Evolutionary conservation across 2,329 filamentous ascomycete genomes (phyloP).

Genomic region (Pseudonectria buxi): DNA sequence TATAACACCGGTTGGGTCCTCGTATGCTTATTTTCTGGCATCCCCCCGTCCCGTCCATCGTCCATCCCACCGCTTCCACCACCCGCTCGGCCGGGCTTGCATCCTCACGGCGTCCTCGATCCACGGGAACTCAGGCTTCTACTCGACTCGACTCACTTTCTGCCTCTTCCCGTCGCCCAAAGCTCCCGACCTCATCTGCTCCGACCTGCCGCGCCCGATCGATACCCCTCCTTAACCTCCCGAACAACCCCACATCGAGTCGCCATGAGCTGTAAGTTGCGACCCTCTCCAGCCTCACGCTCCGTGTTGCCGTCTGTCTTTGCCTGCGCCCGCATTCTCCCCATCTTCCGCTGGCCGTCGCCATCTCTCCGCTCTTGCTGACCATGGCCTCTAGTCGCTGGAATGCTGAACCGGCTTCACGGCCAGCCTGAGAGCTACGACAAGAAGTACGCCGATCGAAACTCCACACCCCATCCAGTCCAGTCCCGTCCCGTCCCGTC

Average conservation of each 20-base stretch:
- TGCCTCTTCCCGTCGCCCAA: background rate
- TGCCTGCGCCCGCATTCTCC: background rate
- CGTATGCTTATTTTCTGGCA: no score
- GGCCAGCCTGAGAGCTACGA: conserved; percentile 98
- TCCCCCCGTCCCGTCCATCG: no score
- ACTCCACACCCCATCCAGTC: conserved; percentile 4
- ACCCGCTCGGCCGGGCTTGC: no score
- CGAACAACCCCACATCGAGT: conserved; percentile 18
- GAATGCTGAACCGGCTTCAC: conserved; percentile 91
- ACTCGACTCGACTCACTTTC: no score
- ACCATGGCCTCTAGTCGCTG: conserved; percentile 54
- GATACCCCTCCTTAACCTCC: background rate
- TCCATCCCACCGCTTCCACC: no score
- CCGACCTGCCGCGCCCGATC: background rate
- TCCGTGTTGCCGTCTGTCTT: conserved; percentile 12
- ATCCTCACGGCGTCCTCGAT: no score
- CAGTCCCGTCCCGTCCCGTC: conserved; percentile 3
- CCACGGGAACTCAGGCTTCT: no score
- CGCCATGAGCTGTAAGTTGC: conserved; percentile 28
- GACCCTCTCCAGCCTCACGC: conserved; percentile 19
- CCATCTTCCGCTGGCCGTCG: background rate
- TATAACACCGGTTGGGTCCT: no score
- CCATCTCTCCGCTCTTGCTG: conserved; percentile 9
- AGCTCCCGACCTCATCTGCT: no score
- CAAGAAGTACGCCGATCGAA: conserved; percentile 65